These are phyloP conservation scores for Inosperma sp. DNA, from an alignment of 768 basidiomycete genomes.

Conservation along the genomic window DNA sequence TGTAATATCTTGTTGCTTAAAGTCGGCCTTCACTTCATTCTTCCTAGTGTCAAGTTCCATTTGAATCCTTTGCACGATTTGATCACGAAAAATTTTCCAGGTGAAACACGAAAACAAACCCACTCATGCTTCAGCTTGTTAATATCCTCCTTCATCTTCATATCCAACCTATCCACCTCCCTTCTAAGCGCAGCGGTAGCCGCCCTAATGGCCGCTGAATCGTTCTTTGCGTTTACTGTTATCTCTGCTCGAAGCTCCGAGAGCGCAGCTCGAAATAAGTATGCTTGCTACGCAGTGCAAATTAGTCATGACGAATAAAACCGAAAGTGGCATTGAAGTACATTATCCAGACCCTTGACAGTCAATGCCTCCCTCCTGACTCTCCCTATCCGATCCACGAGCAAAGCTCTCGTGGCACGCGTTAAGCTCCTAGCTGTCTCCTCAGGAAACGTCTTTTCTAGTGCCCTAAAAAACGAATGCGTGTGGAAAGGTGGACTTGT, in stretches of 20 bases:
- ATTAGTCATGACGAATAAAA: background rate
- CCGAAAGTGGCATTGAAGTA: constrained; percentile 33
- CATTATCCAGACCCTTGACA: constrained; percentile 77
- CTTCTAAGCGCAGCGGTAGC: constrained; percentile 71
- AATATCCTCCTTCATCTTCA: constrained; percentile 93
- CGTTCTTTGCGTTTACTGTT: constrained; percentile 76
- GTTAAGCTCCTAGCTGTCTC: constrained; percentile 73
- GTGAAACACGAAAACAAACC: constrained; percentile 27
- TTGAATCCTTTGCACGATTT: constrained; percentile 62
- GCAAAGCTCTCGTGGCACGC: constrained; percentile 75
- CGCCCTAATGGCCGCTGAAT: constrained; percentile 76
- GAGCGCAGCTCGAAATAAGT: constrained; percentile 89
- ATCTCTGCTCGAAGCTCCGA: constrained; percentile 87
- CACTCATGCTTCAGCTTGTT: constrained; percentile 90
- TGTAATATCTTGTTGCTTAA: constrained; percentile 77
- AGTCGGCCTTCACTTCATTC: constrained; percentile 80
- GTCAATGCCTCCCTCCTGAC: constrained; percentile 70
- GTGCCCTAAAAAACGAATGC: constrained; percentile 64
- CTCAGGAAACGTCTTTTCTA: constrained; percentile 72
- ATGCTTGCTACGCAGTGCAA: constrained; percentile 70
- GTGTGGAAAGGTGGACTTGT: constrained; percentile 78
- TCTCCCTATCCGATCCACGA: constrained; percentile 69
- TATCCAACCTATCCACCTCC: constrained; percentile 80
- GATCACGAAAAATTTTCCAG: constrained; percentile 1
- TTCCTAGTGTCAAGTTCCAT: constrained; percentile 95